phyloP scores from a whole-genome alignment of 768 basidiomycete genomes.

The Suillus luteus region DNA sequence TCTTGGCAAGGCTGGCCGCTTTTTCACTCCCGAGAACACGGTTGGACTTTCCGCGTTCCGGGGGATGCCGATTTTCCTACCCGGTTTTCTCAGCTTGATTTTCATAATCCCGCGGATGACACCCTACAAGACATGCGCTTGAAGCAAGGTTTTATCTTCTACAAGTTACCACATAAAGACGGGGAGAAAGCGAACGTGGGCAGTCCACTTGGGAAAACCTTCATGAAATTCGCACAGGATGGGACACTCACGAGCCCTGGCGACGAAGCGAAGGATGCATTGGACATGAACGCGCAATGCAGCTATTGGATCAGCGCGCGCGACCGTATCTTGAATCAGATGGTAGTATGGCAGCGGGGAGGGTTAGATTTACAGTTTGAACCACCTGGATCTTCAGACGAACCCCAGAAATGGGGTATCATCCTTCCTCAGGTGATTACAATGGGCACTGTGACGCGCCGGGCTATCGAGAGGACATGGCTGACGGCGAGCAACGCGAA shows the following conservation, averaged over 20 bases:
- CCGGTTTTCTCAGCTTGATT: constrained; percentile 49
- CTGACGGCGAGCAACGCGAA: constrained; percentile 98
- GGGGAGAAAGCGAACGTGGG: constrained; percentile 97
- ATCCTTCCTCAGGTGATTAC: constrained; percentile 96
- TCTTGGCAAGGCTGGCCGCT: constrained; percentile 89
- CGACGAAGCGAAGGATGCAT: constrained; percentile 77
- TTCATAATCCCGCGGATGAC: constrained; percentile 66
- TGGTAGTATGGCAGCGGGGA: constrained; percentile 81
- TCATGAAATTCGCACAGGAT: constrained; percentile 85
- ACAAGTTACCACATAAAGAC: constrained; percentile 95
- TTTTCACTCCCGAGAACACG: constrained; percentile 81
- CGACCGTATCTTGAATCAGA: constrained; percentile 89
- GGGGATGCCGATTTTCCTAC: constrained; percentile 44
- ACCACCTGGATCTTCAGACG: constrained; percentile 17
- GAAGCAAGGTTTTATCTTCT: constrained; percentile 63
- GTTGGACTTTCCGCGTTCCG: constrained; percentile 88
- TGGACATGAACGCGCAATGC: constrained; percentile 92
- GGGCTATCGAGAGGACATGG: constrained; percentile 98
- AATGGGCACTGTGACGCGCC: constrained; percentile 98
- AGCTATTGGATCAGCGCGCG: constrained; percentile 97
- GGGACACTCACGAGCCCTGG: constrained; percentile 84
- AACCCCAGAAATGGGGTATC: constrained; percentile 71
- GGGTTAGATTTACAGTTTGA: constrained; percentile 54
- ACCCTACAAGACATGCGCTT: constrained; percentile 50
- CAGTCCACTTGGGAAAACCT: constrained; percentile 84